Base-by-base conservation (phyloP, 2,329 filamentous ascomycete species). In the Aspergillus jensenii region DNA sequence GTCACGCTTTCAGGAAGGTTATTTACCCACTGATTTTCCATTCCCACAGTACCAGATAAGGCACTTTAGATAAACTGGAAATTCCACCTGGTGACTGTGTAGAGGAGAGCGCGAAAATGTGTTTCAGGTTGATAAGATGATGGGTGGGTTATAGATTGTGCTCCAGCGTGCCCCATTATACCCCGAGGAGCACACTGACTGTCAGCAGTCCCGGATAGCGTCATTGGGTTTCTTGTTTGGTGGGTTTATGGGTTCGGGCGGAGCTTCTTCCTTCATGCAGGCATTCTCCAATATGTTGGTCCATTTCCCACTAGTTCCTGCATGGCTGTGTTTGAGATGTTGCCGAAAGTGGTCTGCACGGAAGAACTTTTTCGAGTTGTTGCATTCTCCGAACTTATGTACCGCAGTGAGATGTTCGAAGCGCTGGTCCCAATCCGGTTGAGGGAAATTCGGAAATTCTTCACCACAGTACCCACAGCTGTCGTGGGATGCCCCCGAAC, bases 361-460 rank as follows among this genome's bases (percentile, higher is more conserved):
- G 79, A 90, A 99, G 75, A 99, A 99, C 74, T 98, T 98, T 81
- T 99, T 99, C 65, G 90, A 90, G 69, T 95, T 92, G 74, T 99
- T 99, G 83, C 95, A 99, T 78, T 98, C 95, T 62, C 92, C 87
- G 73, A 96, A 99, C 73, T 99, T 99, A 80, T 99, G 95, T 62
- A 92, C 85, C 67, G 90, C 88, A 70, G 92, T 93, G 54, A 99
- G 79, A 78, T 99, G 95, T 56, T 90, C 88, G 54, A 93, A 87
- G 58, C 95, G 87, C 60, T 86, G 82, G 52, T 96, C 90, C 93
- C 93, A 97, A 71, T 98, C 90, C 53, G 91, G 85, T 5, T 93
- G 89, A 41, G 90, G 79, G 54, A 75, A 73, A 61, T 80, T 96
- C 21, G 87, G 75, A 65, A 98, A 99, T 66, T 98, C 93, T 60